These are phyloP conservation scores for Solanum corneliomulleri DNA, from an alignment of 257 asterid genomes.

Conservation along the genomic window DNA sequence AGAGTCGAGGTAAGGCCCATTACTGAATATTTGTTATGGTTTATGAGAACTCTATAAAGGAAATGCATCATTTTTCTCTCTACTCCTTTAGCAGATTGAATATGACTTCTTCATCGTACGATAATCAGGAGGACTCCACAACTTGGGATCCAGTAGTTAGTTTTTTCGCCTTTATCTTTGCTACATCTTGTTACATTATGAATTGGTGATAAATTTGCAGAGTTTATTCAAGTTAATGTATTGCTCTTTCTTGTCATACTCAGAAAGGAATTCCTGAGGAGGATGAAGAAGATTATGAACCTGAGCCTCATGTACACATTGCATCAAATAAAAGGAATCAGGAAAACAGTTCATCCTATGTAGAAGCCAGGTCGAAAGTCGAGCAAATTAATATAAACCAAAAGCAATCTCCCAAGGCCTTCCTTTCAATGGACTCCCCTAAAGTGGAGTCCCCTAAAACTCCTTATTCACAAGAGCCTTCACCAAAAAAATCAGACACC, in stretches of 20 bases:
- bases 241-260: neutral
- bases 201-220: neutral
- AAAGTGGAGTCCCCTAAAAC: conserved; percentile 1
- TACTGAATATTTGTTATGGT: neutral
- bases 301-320: neutral
- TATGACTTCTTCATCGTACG: conserved; percentile 12
- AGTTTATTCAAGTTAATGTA: neutral
- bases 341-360: conserved; percentile 12
- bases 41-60: neutral
- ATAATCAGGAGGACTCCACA: conserved; percentile 27
- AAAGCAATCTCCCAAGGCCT: conserved; percentile 26
- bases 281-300: conserved; percentile 24
- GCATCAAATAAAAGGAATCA: conserved; percentile 9
- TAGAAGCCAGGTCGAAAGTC: conserved; percentile 15
- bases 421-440: conserved; percentile 43
- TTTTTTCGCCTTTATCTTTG: neutral
- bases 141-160: conserved; percentile 44
- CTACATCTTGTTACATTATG: neutral
- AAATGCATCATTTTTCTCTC: neutral
- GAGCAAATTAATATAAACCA: conserved; percentile 9
- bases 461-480: conserved; percentile 16
- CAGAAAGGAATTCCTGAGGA: conserved; percentile 45
- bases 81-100: conserved; percentile 24
- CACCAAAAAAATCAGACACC: conserved; percentile 31
- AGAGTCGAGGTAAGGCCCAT: conserved; percentile 24